Evolutionary conservation across 1,139 yeast genomes (phyloP).

Genomic region (Hemisphaericaspora lyxosophila): DNA sequence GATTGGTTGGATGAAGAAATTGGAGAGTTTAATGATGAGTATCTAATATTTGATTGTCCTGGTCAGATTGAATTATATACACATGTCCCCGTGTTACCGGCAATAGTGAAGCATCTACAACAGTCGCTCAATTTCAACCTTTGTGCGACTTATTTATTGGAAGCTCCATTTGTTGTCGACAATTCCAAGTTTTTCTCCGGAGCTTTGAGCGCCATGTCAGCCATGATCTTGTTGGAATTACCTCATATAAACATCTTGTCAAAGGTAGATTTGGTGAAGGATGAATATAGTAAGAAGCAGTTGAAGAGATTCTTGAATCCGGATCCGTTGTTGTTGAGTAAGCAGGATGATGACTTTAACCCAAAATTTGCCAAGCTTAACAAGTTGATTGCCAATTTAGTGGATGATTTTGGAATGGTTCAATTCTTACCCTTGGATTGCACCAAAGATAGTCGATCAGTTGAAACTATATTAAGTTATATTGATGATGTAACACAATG

Average conservation of each 20-base stretch:
- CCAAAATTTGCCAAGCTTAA: slow-evolving; percentile 77
- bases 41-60: slow-evolving; percentile 93
- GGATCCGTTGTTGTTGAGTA: slow-evolving; percentile 69
- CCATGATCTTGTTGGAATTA: slow-evolving; percentile 90
- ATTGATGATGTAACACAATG: slow-evolving; percentile 97
- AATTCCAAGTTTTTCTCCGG: slow-evolving; percentile 92
- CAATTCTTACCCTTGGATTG: slow-evolving; percentile 91
- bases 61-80: slow-evolving; percentile 97
- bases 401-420: slow-evolving; percentile 98
- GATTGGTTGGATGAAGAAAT: slow-evolving; percentile 98
- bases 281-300: slow-evolving; percentile 69
- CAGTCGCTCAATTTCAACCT: slow-evolving; percentile 76
- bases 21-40: slow-evolving; percentile 92
- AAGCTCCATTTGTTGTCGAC: slow-evolving; percentile 92
- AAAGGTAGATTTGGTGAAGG: slow-evolving; percentile 81
- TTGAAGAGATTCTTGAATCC: slow-evolving; percentile 86
- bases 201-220: slow-evolving; percentile 95
- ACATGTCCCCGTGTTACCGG: slow-evolving; percentile 90
- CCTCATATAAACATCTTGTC: slow-evolving; percentile 92
- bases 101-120: slow-evolving; percentile 80
- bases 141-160: slow-evolving; percentile 89
- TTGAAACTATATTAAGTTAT: slow-evolving; percentile 81
- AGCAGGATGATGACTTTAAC: slow-evolving; percentile 47
- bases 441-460: slow-evolving; percentile 69
- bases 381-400: slow-evolving; percentile 79